Percentiles rank a stretch among this genome's conserved stretches.
These are phyloP conservation scores for Apiospora phragmitis DNA, from an alignment of 2,329 filamentous ascomycete genomes.

Conservation along the genomic window DNA sequence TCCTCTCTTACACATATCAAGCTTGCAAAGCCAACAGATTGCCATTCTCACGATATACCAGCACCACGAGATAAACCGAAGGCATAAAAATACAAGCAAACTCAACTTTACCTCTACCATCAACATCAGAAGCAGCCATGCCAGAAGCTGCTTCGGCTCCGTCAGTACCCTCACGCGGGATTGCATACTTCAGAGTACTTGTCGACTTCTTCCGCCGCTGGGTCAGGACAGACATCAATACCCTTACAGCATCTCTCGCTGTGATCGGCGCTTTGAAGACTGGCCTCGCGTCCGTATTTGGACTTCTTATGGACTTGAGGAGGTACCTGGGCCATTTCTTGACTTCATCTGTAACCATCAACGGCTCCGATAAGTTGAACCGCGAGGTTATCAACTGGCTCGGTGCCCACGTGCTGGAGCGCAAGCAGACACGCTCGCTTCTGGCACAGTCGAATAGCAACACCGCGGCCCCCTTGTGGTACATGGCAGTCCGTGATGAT, in stretches of 20 bases:
- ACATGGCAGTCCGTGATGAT: not conserved
- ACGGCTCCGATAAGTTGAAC: not conserved
- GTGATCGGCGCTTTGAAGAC: not conserved
- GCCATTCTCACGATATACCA: not conserved
- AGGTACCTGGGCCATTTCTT: not conserved
- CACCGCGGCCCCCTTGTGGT: not conserved
- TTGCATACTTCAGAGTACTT: not conserved
- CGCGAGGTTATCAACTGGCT: conserved; percentile 5
- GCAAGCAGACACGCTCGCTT: not conserved
- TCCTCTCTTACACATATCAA: not conserved
- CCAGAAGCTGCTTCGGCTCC: not conserved
- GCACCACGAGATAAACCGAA: not conserved
- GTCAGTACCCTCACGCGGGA: not conserved
- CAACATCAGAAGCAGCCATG: not conserved
- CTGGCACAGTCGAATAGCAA: not conserved
- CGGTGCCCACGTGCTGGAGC: not conserved
- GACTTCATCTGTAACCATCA: not conserved
- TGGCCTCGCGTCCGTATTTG: not conserved
- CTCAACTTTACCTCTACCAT: not conserved
- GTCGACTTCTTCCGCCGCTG: not conserved
- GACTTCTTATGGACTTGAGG: not conserved
- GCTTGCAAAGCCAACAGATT: not conserved
- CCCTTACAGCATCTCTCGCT: not conserved
- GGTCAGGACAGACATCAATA: not conserved
- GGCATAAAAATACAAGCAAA: not conserved